These are phyloP conservation scores for Penicillium sp. DNA, from an alignment of 2,329 filamentous ascomycete genomes.

Conservation along the genomic window DNA sequence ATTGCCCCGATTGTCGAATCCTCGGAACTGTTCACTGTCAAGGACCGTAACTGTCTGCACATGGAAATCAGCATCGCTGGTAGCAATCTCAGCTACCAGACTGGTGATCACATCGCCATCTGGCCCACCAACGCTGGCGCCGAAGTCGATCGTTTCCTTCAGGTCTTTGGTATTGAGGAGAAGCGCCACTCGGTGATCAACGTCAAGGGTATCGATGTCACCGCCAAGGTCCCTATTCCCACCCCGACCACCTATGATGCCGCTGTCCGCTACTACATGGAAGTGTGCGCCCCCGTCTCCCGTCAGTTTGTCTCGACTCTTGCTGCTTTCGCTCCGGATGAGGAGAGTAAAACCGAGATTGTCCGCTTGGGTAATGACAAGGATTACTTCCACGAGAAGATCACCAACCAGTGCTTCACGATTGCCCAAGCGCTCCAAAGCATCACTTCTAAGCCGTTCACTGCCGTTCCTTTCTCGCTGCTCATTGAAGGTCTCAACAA, in stretches of 20 bases:
- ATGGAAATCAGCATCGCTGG: slow-evolving; percentile 89
- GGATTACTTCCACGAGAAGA: slow-evolving; percentile 88
- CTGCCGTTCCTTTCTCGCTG: slow-evolving; percentile 84
- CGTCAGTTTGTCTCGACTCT: slow-evolving; percentile 90
- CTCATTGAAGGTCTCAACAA: slow-evolving; percentile 92
- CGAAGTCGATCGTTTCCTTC: slow-evolving; percentile 87
- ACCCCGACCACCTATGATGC: slow-evolving; percentile 96
- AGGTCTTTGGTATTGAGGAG: slow-evolving; percentile 68
- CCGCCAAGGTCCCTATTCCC: slow-evolving; percentile 95
- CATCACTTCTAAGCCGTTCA: slow-evolving; percentile 74
- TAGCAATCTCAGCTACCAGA: slow-evolving; percentile 90
- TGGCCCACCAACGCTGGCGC: slow-evolving; percentile 95
- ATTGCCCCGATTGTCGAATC: slow-evolving; percentile 92
- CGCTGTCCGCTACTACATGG: slow-evolving; percentile 90
- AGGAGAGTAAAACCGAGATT: slow-evolving; percentile 82
- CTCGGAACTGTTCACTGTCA: slow-evolving; percentile 82
- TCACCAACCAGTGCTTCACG: slow-evolving; percentile 78
- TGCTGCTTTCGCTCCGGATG: slow-evolving; percentile 83
- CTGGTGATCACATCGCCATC: slow-evolving; percentile 92
- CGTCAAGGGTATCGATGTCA: slow-evolving; percentile 88
- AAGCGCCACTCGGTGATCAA: slow-evolving; percentile 81
- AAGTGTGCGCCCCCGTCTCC: slow-evolving; percentile 91
- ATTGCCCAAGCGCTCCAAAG: slow-evolving; percentile 79
- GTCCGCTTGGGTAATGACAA: slow-evolving; percentile 86
- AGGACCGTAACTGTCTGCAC: slow-evolving; percentile 92